Evolutionary conservation across 2,329 filamentous ascomycete species (phyloP).

Genomic region (Cordyceps javanica): DNA sequence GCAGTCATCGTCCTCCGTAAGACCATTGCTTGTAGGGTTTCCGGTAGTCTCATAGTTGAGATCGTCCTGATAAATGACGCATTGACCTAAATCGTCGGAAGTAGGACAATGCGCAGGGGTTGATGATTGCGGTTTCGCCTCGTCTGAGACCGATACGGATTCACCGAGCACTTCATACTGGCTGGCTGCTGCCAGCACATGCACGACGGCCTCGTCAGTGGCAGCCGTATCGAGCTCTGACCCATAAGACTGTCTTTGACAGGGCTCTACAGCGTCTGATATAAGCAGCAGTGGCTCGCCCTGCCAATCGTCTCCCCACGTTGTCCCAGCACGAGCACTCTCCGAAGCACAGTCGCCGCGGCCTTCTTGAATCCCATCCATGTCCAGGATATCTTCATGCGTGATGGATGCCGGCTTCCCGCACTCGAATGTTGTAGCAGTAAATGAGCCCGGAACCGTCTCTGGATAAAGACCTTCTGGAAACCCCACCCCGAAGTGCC

Average conservation of each 20-base stretch:
- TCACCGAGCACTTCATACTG: too few relatives aligned
- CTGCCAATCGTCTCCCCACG: background rate
- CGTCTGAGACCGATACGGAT: too few relatives aligned
- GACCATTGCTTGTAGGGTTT: too few relatives aligned
- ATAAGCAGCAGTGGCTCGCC: background rate
- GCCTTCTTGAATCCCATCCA: background rate
- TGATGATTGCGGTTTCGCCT: too few relatives aligned
- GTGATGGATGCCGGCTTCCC: background rate
- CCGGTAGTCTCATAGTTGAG: too few relatives aligned
- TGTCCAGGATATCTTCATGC: background rate
- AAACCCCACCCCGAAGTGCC: background rate
- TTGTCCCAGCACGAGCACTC: background rate
- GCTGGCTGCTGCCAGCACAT: too few relatives aligned
- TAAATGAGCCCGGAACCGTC: background rate
- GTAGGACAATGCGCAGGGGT: too few relatives aligned
- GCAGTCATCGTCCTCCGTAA: background rate
- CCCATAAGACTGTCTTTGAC: too few relatives aligned
- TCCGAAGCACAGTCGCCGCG: background rate
- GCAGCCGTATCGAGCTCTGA: too few relatives aligned
- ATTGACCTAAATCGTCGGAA: too few relatives aligned
- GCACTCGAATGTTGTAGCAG: background rate
- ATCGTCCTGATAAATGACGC: background rate
- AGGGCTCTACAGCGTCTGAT: background rate
- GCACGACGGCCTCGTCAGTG: too few relatives aligned
- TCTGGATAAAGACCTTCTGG: background rate